Evolutionary conservation across 805 yeast genomes (phyloP), one percentile per base, ranked within the genome.

Genomic region (Peterozyma xylosa): DNA sequence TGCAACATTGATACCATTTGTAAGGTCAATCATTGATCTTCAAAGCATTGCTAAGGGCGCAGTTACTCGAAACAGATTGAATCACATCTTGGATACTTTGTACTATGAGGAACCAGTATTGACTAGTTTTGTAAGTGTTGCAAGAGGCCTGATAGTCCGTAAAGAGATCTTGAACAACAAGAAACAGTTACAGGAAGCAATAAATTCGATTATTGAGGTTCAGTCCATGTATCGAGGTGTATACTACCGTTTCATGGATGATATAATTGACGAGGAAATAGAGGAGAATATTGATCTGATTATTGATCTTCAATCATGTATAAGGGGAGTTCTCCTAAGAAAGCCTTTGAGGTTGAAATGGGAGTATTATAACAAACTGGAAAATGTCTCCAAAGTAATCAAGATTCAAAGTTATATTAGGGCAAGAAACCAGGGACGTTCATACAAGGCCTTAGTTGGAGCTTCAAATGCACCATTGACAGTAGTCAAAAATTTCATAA

Each of bases 381-480:
- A 60, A 4, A 80, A 86, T 53, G 56, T 74, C 35, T 72, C 69
- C n/a, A 70, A 74, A 35, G 76, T 93, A 13, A 68, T 87, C 48
- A 75, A 70, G 53, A 76, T 90, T 14, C 99, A 93, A 64, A 81
- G 88, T 40, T 68, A 69, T 34, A 72, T 91, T 45, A 74, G 89
- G 45, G 81, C 88, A 30, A 69, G 73, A 50, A 74, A 78, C 43
- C 82, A 83, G 46, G 82, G 82, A 11, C 71, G 68, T 32, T 93
- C 96, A 1, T 93, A 87, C 62, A 75, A 74, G 47, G 76, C 86
- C 2, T 66, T 93, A 45, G 76, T 86, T 40, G 73, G 76, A 9
- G 79, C 76, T 59, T 74, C 73, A 34, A 82, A 85, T 53, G 97
- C 98, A 0, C 85, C 95, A 0, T 63, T 93, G 40, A 64, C 80